Percentiles rank a stretch among this genome's conserved stretches.
Evolutionary conservation across 495 filamentous ascomycete genomes (phyloP).

Genomic region (Neurospora africana): DNA sequence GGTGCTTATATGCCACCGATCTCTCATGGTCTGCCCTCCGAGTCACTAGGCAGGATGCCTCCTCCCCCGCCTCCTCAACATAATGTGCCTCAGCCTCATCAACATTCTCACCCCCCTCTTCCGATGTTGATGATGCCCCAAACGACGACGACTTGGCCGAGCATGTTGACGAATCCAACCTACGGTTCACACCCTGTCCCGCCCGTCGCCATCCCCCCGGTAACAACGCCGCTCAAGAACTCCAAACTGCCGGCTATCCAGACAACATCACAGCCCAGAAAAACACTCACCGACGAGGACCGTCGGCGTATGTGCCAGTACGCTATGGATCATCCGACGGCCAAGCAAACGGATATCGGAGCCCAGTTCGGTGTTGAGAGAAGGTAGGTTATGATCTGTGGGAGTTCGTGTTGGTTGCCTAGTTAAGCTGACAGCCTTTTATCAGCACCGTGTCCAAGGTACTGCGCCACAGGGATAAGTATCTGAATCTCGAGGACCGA

Average conservation of each 20-base stretch:
- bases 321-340: constrained; percentile 83
- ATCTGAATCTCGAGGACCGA: constrained; percentile 79
- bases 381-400: constrained; percentile 54
- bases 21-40: constrained; percentile 35
- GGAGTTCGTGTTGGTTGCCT: not conserved
- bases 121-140: constrained; percentile 57
- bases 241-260: constrained; percentile 34
- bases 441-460: constrained; percentile 97
- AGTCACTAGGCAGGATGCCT: constrained; percentile 34
- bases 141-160: constrained; percentile 53
- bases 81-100: constrained; percentile 20
- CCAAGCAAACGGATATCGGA: constrained; percentile 98
- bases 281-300: constrained; percentile 88
- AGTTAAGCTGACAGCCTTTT: constrained; percentile 13
- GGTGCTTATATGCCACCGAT: constrained; percentile 29
- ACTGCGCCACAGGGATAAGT: constrained; percentile 91
- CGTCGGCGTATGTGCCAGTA: constrained; percentile 91
- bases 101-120: constrained; percentile 30
- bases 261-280: constrained; percentile 57
- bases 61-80: constrained; percentile 30
- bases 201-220: constrained; percentile 46
- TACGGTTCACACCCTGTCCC: constrained; percentile 37
- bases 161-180: constrained; percentile 52
- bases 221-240: constrained; percentile 41
- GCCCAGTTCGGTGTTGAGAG: constrained; percentile 93